phyloP scores from a whole-genome alignment of 2,329 filamentous ascomycete genomes.

The Neospermospora avenae region DNA sequence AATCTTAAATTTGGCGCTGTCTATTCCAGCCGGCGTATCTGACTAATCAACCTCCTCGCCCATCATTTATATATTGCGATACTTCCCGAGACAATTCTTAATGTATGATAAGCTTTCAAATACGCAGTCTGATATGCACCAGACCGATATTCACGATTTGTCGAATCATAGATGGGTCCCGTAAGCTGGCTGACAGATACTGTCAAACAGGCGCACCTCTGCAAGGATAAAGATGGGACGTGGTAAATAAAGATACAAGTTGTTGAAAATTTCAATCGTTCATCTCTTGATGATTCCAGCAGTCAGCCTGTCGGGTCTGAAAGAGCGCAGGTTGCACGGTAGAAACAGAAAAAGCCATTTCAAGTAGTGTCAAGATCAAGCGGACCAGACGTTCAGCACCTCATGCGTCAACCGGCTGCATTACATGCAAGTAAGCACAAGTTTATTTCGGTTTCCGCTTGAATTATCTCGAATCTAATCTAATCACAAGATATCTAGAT shows the following conservation, averaged over 20 bases:
- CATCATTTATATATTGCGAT: too few relatives aligned
- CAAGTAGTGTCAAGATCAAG: not conserved
- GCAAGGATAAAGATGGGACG: not conserved
- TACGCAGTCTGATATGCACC: not conserved
- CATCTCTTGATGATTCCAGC: not conserved
- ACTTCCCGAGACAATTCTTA: too few relatives aligned
- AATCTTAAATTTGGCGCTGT: not conserved
- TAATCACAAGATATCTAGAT: not conserved
- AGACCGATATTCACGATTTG: not conserved
- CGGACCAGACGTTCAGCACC: not conserved
- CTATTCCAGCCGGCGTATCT: not conserved
- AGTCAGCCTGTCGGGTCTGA: not conserved
- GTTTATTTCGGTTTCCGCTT: not conserved
- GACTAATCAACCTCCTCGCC: not conserved
- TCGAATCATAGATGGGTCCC: not conserved
- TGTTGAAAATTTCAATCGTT: not conserved
- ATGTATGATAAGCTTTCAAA: not conserved
- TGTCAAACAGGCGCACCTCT: not conserved
- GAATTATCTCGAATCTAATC: not conserved
- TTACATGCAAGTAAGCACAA: slow-evolving; percentile 4
- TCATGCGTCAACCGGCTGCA: not conserved
- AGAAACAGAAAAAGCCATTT: not conserved
- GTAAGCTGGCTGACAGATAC: not conserved
- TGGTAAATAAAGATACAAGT: not conserved
- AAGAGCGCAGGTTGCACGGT: not conserved